phyloP scores from a whole-genome alignment of 164 flowering plant genomes.

The Liriodendron chinense region DNA sequence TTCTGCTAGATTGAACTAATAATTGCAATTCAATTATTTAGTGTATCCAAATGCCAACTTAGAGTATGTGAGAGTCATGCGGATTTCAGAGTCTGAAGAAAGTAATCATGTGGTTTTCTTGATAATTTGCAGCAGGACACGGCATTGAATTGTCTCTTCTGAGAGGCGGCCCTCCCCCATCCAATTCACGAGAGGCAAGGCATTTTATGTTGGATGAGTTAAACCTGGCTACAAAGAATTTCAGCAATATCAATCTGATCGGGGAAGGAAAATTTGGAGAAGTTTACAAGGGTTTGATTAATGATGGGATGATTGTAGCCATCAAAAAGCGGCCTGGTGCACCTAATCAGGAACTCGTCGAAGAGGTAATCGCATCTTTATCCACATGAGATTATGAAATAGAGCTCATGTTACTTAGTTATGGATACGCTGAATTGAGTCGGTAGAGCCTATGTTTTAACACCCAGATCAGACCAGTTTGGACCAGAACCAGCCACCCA shows the following conservation, averaged over 20 bases:
- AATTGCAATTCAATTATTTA: neutral
- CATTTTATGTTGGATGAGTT: constrained; percentile 68
- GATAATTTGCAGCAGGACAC: constrained; percentile 46
- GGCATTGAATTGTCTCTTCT: constrained; percentile 51
- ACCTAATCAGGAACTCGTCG: constrained; percentile 68
- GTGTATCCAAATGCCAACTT: neutral
- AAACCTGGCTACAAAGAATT: constrained; percentile 67
- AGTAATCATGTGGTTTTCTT: constrained; percentile 1
- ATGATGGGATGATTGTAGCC: constrained; percentile 83
- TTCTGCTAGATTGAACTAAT: neutral
- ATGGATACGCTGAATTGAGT: too few species aligned
- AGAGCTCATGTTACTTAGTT: neutral
- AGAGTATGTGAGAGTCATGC: neutral
- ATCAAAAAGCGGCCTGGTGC: constrained; percentile 67
- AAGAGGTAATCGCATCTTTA: constrained; percentile 51
- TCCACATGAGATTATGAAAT: neutral
- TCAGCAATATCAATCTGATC: constrained; percentile 64
- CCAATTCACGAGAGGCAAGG: constrained; percentile 50
- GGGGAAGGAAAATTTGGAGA: constrained; percentile 89
- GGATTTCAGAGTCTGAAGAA: neutral
- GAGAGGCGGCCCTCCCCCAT: constrained; percentile 19
- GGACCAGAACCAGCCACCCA: too few species aligned
- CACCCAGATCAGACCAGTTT: too few species aligned
- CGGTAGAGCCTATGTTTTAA: too few species aligned
- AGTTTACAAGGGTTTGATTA: constrained; percentile 84